phyloP scores from a whole-genome alignment of 805 yeast genomes.

The Nakazawaea siamensis region DNA sequence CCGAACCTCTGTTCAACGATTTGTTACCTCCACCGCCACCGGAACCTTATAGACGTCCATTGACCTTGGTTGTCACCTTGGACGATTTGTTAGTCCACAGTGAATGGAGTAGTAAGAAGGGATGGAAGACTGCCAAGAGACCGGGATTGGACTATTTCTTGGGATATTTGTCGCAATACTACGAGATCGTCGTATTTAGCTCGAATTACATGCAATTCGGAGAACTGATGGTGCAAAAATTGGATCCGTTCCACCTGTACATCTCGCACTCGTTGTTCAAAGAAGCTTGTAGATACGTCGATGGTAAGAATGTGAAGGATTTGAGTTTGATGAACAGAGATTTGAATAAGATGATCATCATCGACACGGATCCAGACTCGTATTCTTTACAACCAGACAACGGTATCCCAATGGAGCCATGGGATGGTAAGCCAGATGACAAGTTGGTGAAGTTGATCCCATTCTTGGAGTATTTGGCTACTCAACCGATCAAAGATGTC shows the following conservation, averaged over 20 bases:
- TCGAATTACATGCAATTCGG: constrained; percentile 80
- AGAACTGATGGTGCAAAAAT: constrained; percentile 75
- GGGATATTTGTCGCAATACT: constrained; percentile 90
- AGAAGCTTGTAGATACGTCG: constrained; percentile 85
- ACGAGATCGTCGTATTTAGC: constrained; percentile 88
- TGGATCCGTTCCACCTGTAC: constrained; percentile 90
- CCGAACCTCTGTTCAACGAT: constrained; percentile 90
- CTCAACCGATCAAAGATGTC: constrained; percentile 76
- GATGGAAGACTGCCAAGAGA: constrained; percentile 98
- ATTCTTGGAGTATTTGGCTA: constrained; percentile 88
- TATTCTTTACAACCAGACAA: constrained; percentile 86
- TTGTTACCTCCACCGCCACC: constrained; percentile 88
- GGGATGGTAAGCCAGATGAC: constrained; percentile 87
- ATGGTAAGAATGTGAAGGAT: constrained; percentile 87
- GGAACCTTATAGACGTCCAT: constrained; percentile 85
- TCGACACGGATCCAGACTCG: constrained; percentile 71
- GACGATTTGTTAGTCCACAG: constrained; percentile 90
- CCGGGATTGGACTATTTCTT: constrained; percentile 97
- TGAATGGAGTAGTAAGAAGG: constrained; percentile 84
- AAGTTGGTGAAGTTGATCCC: constrained; percentile 76
- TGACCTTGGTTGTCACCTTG: constrained; percentile 80
- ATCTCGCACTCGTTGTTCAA: constrained; percentile 81
- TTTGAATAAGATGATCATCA: constrained; percentile 64
- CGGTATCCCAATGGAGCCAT: constrained; percentile 75
- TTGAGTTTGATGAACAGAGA: constrained; percentile 87